Base-by-base conservation (phyloP, 306 rosid genomes). In the Sophora flavescens region DNA sequence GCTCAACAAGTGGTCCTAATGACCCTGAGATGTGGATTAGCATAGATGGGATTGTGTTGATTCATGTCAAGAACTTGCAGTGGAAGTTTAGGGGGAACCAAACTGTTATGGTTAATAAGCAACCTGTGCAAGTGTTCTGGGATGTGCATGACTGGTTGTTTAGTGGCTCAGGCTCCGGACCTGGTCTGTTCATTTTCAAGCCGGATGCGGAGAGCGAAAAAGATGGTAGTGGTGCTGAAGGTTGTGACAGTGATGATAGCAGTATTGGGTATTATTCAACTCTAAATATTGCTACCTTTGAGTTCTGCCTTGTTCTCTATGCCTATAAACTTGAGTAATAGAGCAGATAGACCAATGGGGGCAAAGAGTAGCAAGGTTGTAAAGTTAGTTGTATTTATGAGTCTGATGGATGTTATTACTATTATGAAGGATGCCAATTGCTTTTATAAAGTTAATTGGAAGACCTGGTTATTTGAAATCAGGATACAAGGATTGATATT, bases 21-120 rank as follows among this genome's bases (percentile, higher is more conserved):
- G 98, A 96, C 17, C 98, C 99, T 0, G 99, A 96, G 77, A 96
- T 96, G 98, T 91, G 99, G 99, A 85, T 96, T 18, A 92, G 93
- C 81, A 75, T 96, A 8, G 98, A 96, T 42, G 99, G 99, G 14
- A 74, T 91, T 4, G 94, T 92, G 63, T 42, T 89, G 77, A 80
- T 91, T 57, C 96, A 96, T 64, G 91, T 96, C 11, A 89, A 83
- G 91, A 96, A 93, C 42, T 75, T 96, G 86, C 97, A 96, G 17
- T 96, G 98, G 99, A 96, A 96, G 64, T 92, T 96, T 16, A 73
- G 99, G 9, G 99, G 99, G 66, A 96, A 96, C 16, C 97, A 96
- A 38, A 96, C 96, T 0, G 89, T 96, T 8, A 12, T 78, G 74
- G 91, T 96, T n/a, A 84, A 89, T 56, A 87, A 76, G 71, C 91